These are phyloP conservation scores for Capsicum pubescens DNA, from an alignment of 257 asterid genomes.

Conservation along the genomic window DNA sequence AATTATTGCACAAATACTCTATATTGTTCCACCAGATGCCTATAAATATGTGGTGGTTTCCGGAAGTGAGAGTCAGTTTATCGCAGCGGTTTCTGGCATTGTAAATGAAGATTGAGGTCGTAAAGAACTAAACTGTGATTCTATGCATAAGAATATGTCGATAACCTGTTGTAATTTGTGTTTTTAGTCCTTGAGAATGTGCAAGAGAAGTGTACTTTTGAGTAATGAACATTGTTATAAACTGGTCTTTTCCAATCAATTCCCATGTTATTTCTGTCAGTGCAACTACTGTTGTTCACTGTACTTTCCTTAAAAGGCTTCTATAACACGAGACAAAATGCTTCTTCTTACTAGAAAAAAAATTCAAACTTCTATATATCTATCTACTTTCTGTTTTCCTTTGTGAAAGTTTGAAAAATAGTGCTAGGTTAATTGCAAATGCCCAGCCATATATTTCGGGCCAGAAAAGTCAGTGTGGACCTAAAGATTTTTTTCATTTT, in stretches of 20 bases:
- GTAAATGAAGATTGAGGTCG: slow-evolving; percentile 18
- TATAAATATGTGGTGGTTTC: not conserved
- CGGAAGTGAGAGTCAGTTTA: not conserved
- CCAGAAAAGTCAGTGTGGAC: too few species aligned
- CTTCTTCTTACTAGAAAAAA: too few species aligned
- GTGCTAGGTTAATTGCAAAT: too few species aligned
- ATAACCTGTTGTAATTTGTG: not conserved
- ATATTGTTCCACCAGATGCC: slow-evolving; percentile 18
- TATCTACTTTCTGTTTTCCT: too few species aligned
- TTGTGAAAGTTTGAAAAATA: too few species aligned
- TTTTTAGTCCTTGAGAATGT: not conserved
- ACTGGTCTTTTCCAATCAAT: not conserved
- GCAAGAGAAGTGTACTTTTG: not conserved
- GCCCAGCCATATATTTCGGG: too few species aligned
- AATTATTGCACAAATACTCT: not conserved
- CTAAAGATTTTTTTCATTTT: too few species aligned
- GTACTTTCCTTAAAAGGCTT: not conserved
- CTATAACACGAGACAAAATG: too few species aligned
- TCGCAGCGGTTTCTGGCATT: not conserved
- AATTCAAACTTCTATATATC: too few species aligned
- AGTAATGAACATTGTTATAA: not conserved
- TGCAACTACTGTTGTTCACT: too few species aligned
- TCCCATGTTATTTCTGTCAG: slow-evolving; percentile 19
- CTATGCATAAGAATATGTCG: not conserved
- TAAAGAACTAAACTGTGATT: not conserved